phyloP scores from a whole-genome alignment of 352 stramenopile genomes.

The Pythium phragmitis region DNA sequence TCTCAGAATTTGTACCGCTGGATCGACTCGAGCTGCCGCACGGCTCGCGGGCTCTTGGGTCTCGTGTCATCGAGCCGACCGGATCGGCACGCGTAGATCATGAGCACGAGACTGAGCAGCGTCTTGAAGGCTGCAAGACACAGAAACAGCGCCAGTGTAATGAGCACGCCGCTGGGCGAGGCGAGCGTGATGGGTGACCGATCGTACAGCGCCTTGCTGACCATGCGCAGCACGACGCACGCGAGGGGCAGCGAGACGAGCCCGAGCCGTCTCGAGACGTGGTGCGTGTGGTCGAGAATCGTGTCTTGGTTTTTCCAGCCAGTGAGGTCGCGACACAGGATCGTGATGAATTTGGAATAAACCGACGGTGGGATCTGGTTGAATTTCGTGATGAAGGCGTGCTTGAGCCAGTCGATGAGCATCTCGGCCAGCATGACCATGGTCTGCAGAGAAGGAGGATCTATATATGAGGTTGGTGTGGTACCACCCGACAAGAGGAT shows the following conservation, averaged over 20 bases:
- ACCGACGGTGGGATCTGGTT: slow-evolving; percentile 94
- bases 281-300: slow-evolving; percentile 93
- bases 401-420: slow-evolving; percentile 98
- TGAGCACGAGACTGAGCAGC: slow-evolving; percentile 67
- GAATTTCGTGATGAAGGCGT: slow-evolving; percentile 99
- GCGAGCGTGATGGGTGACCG: slow-evolving; percentile 34
- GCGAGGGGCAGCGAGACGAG: slow-evolving; percentile 94
- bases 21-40: slow-evolving; percentile 60
- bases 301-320: slow-evolving; percentile 91
- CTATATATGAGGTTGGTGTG: neutral
- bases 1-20: slow-evolving; percentile 42
- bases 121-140: slow-evolving; percentile 80
- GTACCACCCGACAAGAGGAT: neutral
- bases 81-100: slow-evolving; percentile 74
- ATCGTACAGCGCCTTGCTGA: slow-evolving; percentile 61
- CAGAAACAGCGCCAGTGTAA: slow-evolving; percentile 64
- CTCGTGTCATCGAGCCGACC: slow-evolving; percentile 65
- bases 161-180: slow-evolving; percentile 40
- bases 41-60: slow-evolving; percentile 60
- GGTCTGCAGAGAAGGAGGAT: slow-evolving; percentile 29
- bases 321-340: slow-evolving; percentile 93
- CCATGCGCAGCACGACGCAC: slow-evolving; percentile 90
- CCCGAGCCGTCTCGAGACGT: slow-evolving; percentile 91
- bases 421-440: slow-evolving; percentile 94
- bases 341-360: slow-evolving; percentile 95